Evolutionary conservation across 2,329 filamentous ascomycete species (phyloP), one percentile per base, ranked within the genome.

Genomic region (Fusarium succisae): DNA sequence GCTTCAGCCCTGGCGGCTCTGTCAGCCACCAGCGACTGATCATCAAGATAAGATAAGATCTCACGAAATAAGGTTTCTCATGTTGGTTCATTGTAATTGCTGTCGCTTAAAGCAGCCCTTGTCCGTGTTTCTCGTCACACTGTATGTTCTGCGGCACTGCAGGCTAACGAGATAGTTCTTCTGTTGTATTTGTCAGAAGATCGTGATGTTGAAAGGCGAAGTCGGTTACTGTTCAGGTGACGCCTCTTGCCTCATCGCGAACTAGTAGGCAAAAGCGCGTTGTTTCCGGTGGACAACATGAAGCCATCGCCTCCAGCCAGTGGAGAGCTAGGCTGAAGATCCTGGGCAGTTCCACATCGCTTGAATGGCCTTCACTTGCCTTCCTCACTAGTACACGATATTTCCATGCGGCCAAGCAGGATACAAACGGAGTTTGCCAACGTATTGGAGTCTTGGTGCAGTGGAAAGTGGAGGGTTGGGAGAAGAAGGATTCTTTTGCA

Each of bases 1-100:
- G 35, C 51, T 53, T 65, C 56, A 60, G 67, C 59, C 50, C 50
- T 74, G 58, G 43, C 48, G 39, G 28, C 44, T 57, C 55, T 38
- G 30, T 38, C 28, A 22, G 47, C 30, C 14, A 32, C 48, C 50
- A 35, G n/a, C 18, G 10, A 26, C 13, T 32, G 44, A 53, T 70
- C 28, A 64, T 65, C 57, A n/a, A 53, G 66, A 69, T 69, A 47
- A 69, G 65, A 69, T 69, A 64, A 69, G 65, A 69, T 69, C 50
- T 7, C 18, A 17, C n/a, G 15, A 26, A 28, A 53, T 22, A 35
- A 37, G 22, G 12, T 45, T 64, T 28, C 18, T 48, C 6, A 41
- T 57, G 50, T 57, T 56, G 38, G 48, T 58, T 37, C 14, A 22
- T 24, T 12, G 30, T 5, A 22, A 10, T 12, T 24, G 24, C 1